Conservation (phyloP, 805 yeast genomes). For the Saccharomycopsis sp. region DNA sequence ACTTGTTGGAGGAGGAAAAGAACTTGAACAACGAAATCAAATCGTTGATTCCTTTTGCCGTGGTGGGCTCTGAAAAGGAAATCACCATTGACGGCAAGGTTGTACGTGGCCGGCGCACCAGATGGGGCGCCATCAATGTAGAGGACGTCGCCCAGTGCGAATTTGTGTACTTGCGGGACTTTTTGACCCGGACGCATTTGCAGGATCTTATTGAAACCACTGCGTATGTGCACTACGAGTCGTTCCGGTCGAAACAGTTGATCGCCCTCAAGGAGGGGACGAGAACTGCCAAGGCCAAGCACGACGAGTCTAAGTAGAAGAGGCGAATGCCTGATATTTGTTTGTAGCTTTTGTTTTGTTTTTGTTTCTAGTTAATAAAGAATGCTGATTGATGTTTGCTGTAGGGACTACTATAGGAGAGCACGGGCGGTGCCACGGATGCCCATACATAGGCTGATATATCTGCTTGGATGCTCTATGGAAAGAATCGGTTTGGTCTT, state of each 20-base stretch:
- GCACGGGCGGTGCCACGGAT: too few species aligned
- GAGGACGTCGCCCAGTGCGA: conserved; percentile 95
- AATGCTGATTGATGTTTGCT: too few species aligned
- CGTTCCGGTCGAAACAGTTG: conserved; percentile 88
- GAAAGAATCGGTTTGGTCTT: too few species aligned
- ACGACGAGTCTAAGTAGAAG: too few species aligned
- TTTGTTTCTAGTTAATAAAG: background rate
- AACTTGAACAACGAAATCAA: conserved; percentile 71
- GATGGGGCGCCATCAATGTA: conserved; percentile 90
- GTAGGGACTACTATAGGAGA: too few species aligned
- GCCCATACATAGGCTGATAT: too few species aligned
- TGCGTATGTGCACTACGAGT: conserved; percentile 79
- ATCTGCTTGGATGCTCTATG: too few species aligned
- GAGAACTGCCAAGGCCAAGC: conserved; percentile 23
- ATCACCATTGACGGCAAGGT: conserved; percentile 69
- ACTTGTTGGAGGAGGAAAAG: conserved; percentile 61
- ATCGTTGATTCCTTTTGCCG: conserved; percentile 84
- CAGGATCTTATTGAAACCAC: conserved; percentile 96
- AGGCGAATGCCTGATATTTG: background rate
- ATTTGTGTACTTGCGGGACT: conserved; percentile 88
- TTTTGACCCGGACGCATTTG: conserved; percentile 88
- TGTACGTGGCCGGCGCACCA: conserved; percentile 85
- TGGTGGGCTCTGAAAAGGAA: conserved; percentile 83
- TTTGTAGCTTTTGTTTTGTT: background rate
- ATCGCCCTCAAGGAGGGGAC: conserved; percentile 90